phyloP scores from a whole-genome alignment of 164 flowering plant genomes.

The Protea cynaroides region DNA sequence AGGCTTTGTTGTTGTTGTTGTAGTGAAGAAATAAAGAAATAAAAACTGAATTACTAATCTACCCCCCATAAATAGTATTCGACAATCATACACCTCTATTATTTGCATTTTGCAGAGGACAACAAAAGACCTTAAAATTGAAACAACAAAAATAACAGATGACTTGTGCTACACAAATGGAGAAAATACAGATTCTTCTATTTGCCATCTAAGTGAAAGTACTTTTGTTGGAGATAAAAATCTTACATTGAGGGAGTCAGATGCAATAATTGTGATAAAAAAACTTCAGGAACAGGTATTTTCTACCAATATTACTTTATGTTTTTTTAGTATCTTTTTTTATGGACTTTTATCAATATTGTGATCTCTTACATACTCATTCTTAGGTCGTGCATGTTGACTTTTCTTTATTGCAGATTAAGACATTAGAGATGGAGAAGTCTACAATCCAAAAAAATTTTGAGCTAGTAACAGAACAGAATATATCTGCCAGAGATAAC shows the following conservation, averaged over 20 bases:
- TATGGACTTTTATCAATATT: too few species aligned
- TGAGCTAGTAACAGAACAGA: constrained; percentile 58
- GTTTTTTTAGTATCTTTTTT: not conserved
- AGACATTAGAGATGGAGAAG: constrained; percentile 58
- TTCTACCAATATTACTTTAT: not conserved
- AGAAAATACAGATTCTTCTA: constrained; percentile 8
- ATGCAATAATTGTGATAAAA: constrained; percentile 57
- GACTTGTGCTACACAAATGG: constrained; percentile 17
- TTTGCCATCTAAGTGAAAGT: constrained; percentile 5
- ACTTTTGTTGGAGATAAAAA: constrained; percentile 22
- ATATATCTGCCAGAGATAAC: constrained; percentile 42
- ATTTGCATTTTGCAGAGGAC: constrained; percentile 45
- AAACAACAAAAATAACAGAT: constrained; percentile 42
- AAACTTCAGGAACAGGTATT: constrained; percentile 83
- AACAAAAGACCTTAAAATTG: constrained; percentile 49
- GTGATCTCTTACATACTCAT: not conserved
- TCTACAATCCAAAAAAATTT: constrained; percentile 59
- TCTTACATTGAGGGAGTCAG: constrained; percentile 42
- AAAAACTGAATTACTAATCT: too few species aligned
- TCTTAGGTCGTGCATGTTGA: not conserved
- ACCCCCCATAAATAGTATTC: too few species aligned
- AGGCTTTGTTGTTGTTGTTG: too few species aligned
- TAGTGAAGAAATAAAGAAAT: too few species aligned
- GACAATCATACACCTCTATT: too few species aligned
- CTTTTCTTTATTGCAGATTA: constrained; percentile 36